These are phyloP conservation scores for Coccomyxa sp. DNA, from an alignment of 139 green algal species.

Conservation along the genomic window DNA sequence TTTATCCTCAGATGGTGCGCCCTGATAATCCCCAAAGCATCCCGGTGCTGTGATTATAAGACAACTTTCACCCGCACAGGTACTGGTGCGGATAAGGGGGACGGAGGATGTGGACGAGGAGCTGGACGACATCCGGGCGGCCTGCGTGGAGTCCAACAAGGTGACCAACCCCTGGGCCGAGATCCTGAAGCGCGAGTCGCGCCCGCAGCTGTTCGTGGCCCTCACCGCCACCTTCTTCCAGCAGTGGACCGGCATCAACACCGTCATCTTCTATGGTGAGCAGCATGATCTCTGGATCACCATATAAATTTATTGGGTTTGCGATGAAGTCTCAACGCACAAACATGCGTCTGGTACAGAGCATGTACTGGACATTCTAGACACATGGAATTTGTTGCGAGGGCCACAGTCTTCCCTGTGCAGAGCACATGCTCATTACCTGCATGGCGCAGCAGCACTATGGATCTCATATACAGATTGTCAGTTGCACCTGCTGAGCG, in stretches of 20 bases:
- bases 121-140: slow-evolving; percentile 14
- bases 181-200: slow-evolving; percentile 15
- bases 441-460: background rate
- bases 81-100: slow-evolving; percentile 16
- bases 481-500: background rate
- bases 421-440: background rate
- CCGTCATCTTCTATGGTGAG: slow-evolving; percentile 33
- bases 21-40: background rate
- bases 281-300: too few relatives aligned
- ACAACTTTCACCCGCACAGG: background rate
- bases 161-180: slow-evolving; percentile 16
- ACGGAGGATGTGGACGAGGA: slow-evolving; percentile 18
- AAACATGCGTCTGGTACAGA: too few relatives aligned
- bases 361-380: too few relatives aligned
- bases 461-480: background rate
- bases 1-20: background rate
- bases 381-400: too few relatives aligned
- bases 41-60: background rate
- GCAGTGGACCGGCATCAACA: slow-evolving; percentile 33
- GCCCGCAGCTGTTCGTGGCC: slow-evolving; percentile 24
- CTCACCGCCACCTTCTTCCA: slow-evolving; percentile 20
- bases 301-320: too few relatives aligned
- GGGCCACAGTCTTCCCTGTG: background rate
- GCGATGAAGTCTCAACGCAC: too few relatives aligned
- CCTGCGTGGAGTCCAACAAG: slow-evolving; percentile 10